Evolutionary conservation across 257 asterid genomes (phyloP).

Genomic region (Fraxinus cuspidata): DNA sequence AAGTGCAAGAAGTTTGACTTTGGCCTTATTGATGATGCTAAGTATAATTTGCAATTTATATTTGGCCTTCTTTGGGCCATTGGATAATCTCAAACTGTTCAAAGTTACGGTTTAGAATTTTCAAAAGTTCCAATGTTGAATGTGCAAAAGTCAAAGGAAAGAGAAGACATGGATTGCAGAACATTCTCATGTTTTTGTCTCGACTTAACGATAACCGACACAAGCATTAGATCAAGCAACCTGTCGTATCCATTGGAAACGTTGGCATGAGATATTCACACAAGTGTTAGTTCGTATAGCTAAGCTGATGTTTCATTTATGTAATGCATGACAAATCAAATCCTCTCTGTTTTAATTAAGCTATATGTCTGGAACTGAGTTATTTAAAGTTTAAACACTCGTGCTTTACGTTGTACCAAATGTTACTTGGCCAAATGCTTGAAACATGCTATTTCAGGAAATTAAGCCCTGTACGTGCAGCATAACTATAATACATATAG

Average conservation of each 20-base stretch:
- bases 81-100: conserved; percentile 24
- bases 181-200: conserved; percentile 18
- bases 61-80: conserved; percentile 12
- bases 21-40: neutral
- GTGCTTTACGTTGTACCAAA: neutral
- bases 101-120: conserved; percentile 23
- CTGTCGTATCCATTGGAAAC: conserved; percentile 3
- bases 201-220: conserved; percentile 5
- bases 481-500: neutral
- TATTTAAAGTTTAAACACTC: neutral
- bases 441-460: neutral
- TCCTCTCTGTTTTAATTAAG: neutral
- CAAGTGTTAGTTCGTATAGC: neutral
- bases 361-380: neutral
- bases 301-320: neutral
- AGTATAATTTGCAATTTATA: neutral
- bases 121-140: conserved; percentile 21
- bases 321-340: conserved; percentile 4
- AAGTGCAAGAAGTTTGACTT: neutral
- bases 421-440: neutral
- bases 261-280: conserved; percentile 3
- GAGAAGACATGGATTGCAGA: conserved; percentile 26
- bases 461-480: no score
- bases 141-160: conserved; percentile 30
- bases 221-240: neutral